phyloP scores from a whole-genome alignment of 164 flowering plant species.

The Litsea cubeba region DNA sequence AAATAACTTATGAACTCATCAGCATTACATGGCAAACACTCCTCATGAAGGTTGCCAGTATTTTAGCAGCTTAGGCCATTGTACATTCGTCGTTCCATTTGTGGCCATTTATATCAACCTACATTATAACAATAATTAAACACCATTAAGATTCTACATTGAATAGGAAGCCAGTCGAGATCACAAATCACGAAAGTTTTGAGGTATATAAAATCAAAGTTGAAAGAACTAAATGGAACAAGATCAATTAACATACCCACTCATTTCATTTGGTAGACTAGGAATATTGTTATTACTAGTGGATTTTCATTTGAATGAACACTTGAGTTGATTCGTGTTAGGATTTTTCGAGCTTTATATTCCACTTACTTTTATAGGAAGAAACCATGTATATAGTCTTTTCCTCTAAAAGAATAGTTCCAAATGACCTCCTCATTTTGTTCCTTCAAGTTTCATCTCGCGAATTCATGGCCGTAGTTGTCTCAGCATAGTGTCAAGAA shows the following conservation, averaged over 20 bases:
- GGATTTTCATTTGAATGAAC: conserved; percentile 22
- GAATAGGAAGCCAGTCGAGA: no score
- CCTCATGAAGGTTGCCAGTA: conserved; percentile 45
- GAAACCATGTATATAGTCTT: conserved; percentile 17
- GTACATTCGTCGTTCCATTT: conserved; percentile 34
- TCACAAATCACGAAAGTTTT: no score
- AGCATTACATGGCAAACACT: conserved; percentile 52
- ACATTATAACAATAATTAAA: conserved; percentile 6
- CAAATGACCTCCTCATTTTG: conserved; percentile 9
- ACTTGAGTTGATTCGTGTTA: conserved; percentile 1
- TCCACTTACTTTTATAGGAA: not conserved
- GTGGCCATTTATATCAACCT: conserved; percentile 51
- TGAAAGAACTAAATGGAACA: no score
- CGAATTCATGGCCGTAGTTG: conserved; percentile 51
- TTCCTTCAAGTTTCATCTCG: conserved; percentile 24
- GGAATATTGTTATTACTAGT: conserved; percentile 29
- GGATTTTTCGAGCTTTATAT: conserved; percentile 13
- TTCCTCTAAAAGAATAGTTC: conserved; percentile 21
- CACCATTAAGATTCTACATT: no score
- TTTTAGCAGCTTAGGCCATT: conserved; percentile 47
- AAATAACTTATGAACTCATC: conserved; percentile 34
- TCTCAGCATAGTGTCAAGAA: conserved; percentile 39
- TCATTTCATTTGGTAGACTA: conserved; percentile 54
- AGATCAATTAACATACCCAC: conserved; percentile 53
- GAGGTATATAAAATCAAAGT: no score